Evolutionary conservation across 352 stramenopile genomes (phyloP), one percentile per base, ranked within the genome.

Genomic region (Phytophthora kernoviae): DNA sequence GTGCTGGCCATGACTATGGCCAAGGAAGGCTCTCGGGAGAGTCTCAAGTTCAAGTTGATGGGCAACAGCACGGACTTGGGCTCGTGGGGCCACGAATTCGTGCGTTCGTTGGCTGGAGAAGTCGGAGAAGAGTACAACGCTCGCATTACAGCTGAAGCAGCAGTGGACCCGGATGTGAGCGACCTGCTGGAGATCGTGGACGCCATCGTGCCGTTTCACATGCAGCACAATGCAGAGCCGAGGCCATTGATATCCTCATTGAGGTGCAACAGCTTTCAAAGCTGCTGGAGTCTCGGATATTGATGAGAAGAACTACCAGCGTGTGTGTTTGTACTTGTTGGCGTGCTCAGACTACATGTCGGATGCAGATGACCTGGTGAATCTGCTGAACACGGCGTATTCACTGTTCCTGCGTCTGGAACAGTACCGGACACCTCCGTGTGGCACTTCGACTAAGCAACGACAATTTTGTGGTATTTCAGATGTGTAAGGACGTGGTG

Each of bases 1-100:
- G 96, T 99, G 26, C 79, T 99, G 36, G 97, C 96, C 49, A 99
- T 99, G 97, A 99, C 97, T 1, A 98, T 99, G 93, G 96, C 94
- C 40, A 94, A 98, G 44, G 88, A 98, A 65, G 91, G 87, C 7
- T 91, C 82, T 2, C 79, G 88, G 15, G 89, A 96, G 58, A 96
- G 85, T 42, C 78, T 97, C 24, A 75, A 74, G 39, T 98, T 87
- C 73, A 98, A 98, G 71, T 62, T 98, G 32, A 61, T 80, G 58
- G 96, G 94, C 14, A 96, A 96, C 62, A 85, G 75, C 50, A 97
- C 67, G 18, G 87, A 98, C 21, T 77, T 99, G 0, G 96, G 96
- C 17, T 90, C 85, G 27, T 99, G 98, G 98, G 98, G 97, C 43
- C 97, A 99, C 76, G 98, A 99, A 76, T 99, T 99, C 73, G 92